Conservation (phyloP, 495 filamentous ascomycete species). For the Penicillium odoratum region DNA sequence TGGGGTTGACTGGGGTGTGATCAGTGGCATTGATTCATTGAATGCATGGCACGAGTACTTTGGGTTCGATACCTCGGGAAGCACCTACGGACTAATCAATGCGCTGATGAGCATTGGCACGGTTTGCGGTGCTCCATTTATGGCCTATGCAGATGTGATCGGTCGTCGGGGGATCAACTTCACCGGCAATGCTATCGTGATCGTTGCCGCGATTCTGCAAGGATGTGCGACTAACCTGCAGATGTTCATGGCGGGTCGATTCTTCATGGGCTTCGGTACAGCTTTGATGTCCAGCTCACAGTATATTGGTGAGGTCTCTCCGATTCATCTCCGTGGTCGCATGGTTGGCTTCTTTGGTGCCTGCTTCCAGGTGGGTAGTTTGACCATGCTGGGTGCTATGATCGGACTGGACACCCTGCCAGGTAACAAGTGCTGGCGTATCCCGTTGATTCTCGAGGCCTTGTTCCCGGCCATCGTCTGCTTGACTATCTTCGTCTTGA, state of each 20-base stretch:
- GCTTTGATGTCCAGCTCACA: slow-evolving; percentile 41
- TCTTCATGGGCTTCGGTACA: slow-evolving; percentile 43
- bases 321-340: slow-evolving; percentile 44
- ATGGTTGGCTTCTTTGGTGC: slow-evolving; percentile 47
- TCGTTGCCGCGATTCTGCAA: slow-evolving; percentile 40
- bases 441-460: slow-evolving; percentile 39
- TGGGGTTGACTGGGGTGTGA: slow-evolving; percentile 46
- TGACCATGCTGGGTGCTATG: slow-evolving; percentile 39
- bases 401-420: slow-evolving; percentile 31
- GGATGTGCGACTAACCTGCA: slow-evolving; percentile 32
- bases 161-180: slow-evolving; percentile 45
- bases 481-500: slow-evolving; percentile 35
- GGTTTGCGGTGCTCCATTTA: slow-evolving; percentile 39
- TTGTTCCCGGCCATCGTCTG: slow-evolving; percentile 43
- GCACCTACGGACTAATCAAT: slow-evolving; percentile 36
- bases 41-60: slow-evolving; percentile 36
- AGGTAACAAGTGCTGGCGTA: slow-evolving; percentile 35
- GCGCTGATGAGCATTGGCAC: slow-evolving; percentile 43
- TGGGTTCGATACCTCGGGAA: slow-evolving; percentile 27
- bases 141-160: slow-evolving; percentile 37
- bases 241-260: slow-evolving; percentile 44
- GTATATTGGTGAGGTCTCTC: slow-evolving; percentile 46
- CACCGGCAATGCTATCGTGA: slow-evolving; percentile 38
- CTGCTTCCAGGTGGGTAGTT: slow-evolving; percentile 43
- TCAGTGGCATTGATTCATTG: slow-evolving; percentile 37